Evolutionary conservation across 805 yeast genomes (phyloP).

Genomic region (Aciculoconidium aculeatum): DNA sequence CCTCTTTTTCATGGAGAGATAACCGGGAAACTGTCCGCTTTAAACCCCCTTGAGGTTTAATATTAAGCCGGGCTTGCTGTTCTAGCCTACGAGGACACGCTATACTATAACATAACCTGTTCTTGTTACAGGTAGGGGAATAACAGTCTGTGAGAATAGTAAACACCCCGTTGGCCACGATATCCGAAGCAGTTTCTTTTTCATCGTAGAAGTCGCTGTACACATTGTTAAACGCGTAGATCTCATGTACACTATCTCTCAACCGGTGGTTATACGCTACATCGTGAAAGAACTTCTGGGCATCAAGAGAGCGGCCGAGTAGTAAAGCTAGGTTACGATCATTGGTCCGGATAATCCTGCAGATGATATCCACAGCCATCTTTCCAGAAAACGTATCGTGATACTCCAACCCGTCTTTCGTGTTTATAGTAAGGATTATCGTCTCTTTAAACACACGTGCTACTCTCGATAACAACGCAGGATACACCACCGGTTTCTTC

Average conservation of each 20-base stretch:
- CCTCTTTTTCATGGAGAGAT: constrained; percentile 63
- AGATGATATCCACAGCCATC: constrained; percentile 88
- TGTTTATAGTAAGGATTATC: constrained; percentile 66
- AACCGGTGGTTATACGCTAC: constrained; percentile 91
- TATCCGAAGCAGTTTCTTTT: constrained; percentile 17
- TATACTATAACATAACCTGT: constrained; percentile 83
- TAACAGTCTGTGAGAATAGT: constrained; percentile 91
- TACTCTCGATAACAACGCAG: constrained; percentile 82
- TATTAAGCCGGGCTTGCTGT: constrained; percentile 87
- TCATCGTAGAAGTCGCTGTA: constrained; percentile 40
- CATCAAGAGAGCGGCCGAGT: constrained; percentile 87
- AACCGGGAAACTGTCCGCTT: constrained; percentile 66
- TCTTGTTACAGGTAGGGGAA: constrained; percentile 93
- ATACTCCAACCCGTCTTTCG: constrained; percentile 86
- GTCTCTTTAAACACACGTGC: constrained; percentile 71
- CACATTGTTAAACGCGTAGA: constrained; percentile 72
- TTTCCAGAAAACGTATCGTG: constrained; percentile 92
- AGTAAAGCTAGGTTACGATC: constrained; percentile 87
- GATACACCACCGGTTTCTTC: constrained; percentile 70
- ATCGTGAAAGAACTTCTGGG: constrained; percentile 91
- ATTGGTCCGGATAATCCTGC: constrained; percentile 78
- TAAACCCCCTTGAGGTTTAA: constrained; percentile 83
- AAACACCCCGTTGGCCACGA: constrained; percentile 81
- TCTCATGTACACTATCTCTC: constrained; percentile 81
- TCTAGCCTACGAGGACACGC: constrained; percentile 95